These are phyloP conservation scores for Schizophyllum commune DNA, from an alignment of 1,284 basidiomycete species.

Conservation along the genomic window DNA sequence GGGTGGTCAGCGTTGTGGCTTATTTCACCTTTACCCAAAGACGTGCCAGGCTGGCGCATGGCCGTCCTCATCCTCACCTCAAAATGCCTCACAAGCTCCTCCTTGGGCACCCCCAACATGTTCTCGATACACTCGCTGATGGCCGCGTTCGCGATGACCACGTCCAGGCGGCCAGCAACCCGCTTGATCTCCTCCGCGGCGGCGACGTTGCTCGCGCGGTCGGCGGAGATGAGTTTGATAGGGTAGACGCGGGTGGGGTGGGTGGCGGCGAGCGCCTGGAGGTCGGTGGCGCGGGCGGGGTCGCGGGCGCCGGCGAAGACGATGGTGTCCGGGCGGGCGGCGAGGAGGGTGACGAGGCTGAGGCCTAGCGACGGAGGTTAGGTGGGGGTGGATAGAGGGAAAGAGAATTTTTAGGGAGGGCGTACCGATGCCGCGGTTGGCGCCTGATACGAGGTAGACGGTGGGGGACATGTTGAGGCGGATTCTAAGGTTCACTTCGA, in stretches of 20 bases:
- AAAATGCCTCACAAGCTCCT: not conserved
- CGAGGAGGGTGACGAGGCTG: not conserved
- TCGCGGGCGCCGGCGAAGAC: slow-evolving; percentile 4
- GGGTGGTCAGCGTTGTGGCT: too few relatives aligned
- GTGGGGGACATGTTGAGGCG: not conserved
- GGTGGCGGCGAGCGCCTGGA: not conserved
- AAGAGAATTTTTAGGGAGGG: too few relatives aligned
- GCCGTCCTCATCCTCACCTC: too few relatives aligned
- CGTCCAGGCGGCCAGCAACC: not conserved
- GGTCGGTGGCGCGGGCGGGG: not conserved
- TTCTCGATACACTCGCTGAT: not conserved
- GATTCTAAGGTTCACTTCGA: too few relatives aligned
- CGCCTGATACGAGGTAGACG: not conserved
- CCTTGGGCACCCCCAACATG: not conserved
- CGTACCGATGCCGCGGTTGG: not conserved
- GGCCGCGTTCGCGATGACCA: slow-evolving; percentile 3
- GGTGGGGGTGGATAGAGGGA: too few relatives aligned
- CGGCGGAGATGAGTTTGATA: slow-evolving; percentile 1
- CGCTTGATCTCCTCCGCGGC: not conserved
- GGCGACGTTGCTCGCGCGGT: slow-evolving; percentile 1
- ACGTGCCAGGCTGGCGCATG: too few relatives aligned
- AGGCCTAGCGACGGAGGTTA: not conserved
- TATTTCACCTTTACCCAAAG: too few relatives aligned
- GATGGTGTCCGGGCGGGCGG: slow-evolving; percentile 2
- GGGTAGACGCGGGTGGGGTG: not conserved